A percentile compares a stretch with the other conserved stretches of the same genome.
Evolutionary conservation across 225 moss, liverwort and hornwort genomes (phyloP).

Genomic region (Sphagnum contortum): DNA sequence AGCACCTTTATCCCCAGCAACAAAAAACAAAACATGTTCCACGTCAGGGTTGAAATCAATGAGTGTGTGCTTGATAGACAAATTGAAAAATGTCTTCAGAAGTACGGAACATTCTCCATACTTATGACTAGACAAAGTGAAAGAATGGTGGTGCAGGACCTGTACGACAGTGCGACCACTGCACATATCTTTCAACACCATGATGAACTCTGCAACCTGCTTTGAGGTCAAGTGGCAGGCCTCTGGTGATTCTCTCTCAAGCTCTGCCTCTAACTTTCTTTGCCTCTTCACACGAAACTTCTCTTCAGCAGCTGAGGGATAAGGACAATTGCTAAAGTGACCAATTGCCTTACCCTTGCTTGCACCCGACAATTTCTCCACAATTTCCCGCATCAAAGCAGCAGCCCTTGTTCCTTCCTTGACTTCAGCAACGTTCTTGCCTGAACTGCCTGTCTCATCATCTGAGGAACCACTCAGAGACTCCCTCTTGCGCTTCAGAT

Average conservation of each 20-base stretch:
- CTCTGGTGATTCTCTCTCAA: constrained; percentile 50
- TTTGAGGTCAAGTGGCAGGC: constrained; percentile 52
- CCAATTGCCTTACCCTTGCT: constrained; percentile 18
- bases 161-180: constrained; percentile 46
- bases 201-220: constrained; percentile 71
- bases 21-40: not conserved
- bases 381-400: constrained; percentile 33
- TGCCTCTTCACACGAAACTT: constrained; percentile 44
- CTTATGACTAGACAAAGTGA: too few relatives aligned
- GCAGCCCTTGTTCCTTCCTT: constrained; percentile 25
- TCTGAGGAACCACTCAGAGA: constrained; percentile 32
- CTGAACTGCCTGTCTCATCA: constrained; percentile 22
- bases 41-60: not conserved
- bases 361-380: constrained; percentile 19
- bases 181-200: constrained; percentile 64
- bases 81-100: too few relatives aligned
- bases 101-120: too few relatives aligned
- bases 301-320: constrained; percentile 88
- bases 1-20: constrained; percentile 30
- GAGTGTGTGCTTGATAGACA: too few relatives aligned
- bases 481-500: constrained; percentile 40
- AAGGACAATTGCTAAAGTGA: constrained; percentile 37
- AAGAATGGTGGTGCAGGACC: constrained; percentile 18
- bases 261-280: constrained; percentile 36
- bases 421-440: constrained; percentile 11